Evolutionary conservation across 139 green algal species (phyloP), one percentile per base, ranked within the genome.

Genomic region (Edaphochlamys debaryana): DNA sequence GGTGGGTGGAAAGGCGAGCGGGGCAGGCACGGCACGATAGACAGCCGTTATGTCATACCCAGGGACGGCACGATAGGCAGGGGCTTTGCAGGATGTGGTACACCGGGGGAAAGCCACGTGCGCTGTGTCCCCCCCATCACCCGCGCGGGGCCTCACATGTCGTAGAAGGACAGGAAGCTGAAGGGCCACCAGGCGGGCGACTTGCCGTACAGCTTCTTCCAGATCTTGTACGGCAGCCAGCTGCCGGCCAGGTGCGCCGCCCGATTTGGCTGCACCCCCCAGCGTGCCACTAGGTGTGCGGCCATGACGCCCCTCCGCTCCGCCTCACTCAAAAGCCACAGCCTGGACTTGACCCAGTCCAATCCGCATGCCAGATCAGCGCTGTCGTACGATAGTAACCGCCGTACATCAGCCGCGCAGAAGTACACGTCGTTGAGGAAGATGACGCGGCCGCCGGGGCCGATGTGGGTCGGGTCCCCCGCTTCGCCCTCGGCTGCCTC

Each of bases 371-470:
- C 86, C 67, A 89, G 8, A 60, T 89, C 74, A 7, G 54, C 67
- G 36, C 30, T 66, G 50, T 37, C 37, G 80, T 89, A 82, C 45
- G 66, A 42, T 75, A 89, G 54, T 54, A 89, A 52, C 8, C 80
- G 86, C 60, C 78, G 67, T 58, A 85, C 50, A 58, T 91, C 87
- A 23, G 69, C 42, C 27, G 88, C 83, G 73, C 91, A 95, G 40
- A 93, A 91, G 54, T 86, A 91, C 4, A 95, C 91, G 60, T 95
- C 92, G 68, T 95, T 95, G 22, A 90, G 74, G 82, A 95, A 95
- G 15, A 93, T 69, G 2, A 95, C 32, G 13, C 68, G 60, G 19
- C 90, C 84, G 29, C 19, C 11, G 60, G 56, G 29, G 4, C 41
- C 3, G 4, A 71, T 20, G 7, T 13, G 66, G 5, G 17, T 7